Conservation (phyloP, 805 yeast species). For the Barnettozyma siamensis region DNA sequence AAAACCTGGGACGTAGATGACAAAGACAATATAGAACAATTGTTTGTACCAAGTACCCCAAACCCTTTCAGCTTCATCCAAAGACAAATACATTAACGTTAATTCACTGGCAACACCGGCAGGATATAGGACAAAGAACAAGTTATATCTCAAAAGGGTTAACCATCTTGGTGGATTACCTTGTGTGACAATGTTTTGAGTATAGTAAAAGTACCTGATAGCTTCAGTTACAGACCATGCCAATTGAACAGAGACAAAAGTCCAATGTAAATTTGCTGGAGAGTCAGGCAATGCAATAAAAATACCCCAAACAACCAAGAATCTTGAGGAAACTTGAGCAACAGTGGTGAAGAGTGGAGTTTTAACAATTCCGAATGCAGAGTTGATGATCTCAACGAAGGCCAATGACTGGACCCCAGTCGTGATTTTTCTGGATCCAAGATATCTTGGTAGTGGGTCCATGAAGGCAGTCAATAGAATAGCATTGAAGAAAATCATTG, state of each 20-base stretch:
- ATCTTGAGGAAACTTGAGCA: slow-evolving; percentile 83
- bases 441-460: slow-evolving; percentile 66
- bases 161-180: slow-evolving; percentile 52
- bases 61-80: slow-evolving; percentile 56
- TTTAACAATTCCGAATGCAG: slow-evolving; percentile 72
- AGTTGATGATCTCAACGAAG: slow-evolving; percentile 71
- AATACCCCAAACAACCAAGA: slow-evolving; percentile 78
- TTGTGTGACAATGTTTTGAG: slow-evolving; percentile 49
- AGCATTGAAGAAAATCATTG: slow-evolving; percentile 41
- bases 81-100: slow-evolving; percentile 59
- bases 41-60: slow-evolving; percentile 48
- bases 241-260: slow-evolving; percentile 59
- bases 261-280: slow-evolving; percentile 53
- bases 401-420: slow-evolving; percentile 76
- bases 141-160: slow-evolving; percentile 72
- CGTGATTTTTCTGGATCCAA: slow-evolving; percentile 50
- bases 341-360: slow-evolving; percentile 81
- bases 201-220: slow-evolving; percentile 84
- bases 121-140: slow-evolving; percentile 82
- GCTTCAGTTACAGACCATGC: slow-evolving; percentile 97
- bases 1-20: slow-evolving; percentile 80
- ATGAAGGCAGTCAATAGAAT: slow-evolving; percentile 31
- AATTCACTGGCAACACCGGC: slow-evolving; percentile 88
- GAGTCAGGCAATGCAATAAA: slow-evolving; percentile 69
- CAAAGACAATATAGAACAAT: slow-evolving; percentile 49